These are phyloP conservation scores for Colletotrichum acutatum DNA, from an alignment of 2,329 filamentous ascomycete species.

Conservation along the genomic window DNA sequence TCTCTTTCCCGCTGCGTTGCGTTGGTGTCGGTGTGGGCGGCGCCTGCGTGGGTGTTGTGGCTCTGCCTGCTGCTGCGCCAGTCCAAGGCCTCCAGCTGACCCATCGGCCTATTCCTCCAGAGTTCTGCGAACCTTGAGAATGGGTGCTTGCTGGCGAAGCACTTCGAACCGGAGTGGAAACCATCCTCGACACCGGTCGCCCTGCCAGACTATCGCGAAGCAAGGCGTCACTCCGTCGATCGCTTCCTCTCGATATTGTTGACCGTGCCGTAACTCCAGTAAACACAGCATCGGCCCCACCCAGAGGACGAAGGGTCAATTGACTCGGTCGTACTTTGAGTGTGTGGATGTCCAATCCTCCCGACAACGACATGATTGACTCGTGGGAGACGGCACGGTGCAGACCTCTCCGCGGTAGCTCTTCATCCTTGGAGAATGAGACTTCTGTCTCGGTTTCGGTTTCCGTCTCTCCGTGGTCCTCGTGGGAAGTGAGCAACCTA, in stretches of 20 bases:
- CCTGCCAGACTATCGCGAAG: constrained; percentile 66
- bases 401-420: constrained; percentile 57
- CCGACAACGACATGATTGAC: constrained; percentile 86
- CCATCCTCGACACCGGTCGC: constrained; percentile 46
- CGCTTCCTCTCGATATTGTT: constrained; percentile 60
- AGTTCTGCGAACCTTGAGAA: constrained; percentile 38
- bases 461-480: constrained; percentile 48
- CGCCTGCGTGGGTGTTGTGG: constrained; percentile 18
- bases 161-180: constrained; percentile 43
- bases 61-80: constrained; percentile 25
- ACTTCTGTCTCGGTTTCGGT: constrained; percentile 47
- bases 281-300: constrained; percentile 65
- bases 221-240: constrained; percentile 63
- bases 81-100: constrained; percentile 63
- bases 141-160: constrained; percentile 43
- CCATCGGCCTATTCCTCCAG: constrained; percentile 53
- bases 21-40: constrained; percentile 38
- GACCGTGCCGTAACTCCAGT: constrained; percentile 70
- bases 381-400: constrained; percentile 83
- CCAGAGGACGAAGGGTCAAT: constrained; percentile 68
- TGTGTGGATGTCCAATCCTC: constrained; percentile 91
- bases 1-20: constrained; percentile 16
- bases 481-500: constrained; percentile 42
- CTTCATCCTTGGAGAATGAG: constrained; percentile 46
- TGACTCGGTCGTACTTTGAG: constrained; percentile 81